phyloP scores from a whole-genome alignment of 2,329 filamentous ascomycete genomes.

The Metarhizium brunneum region DNA sequence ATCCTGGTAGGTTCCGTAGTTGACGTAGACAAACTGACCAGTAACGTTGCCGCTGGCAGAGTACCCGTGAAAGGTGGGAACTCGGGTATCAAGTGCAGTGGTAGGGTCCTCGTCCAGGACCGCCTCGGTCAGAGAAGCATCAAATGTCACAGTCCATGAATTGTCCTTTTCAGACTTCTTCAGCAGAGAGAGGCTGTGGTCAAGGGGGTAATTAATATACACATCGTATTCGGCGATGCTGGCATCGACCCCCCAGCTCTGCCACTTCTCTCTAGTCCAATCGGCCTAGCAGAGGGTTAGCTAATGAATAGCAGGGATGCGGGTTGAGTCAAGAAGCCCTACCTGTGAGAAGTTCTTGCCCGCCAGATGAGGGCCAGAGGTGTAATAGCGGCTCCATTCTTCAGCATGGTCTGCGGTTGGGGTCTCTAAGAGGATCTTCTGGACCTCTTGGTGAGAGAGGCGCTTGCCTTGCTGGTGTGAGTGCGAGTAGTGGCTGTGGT shows the following conservation, averaged over 20 bases:
- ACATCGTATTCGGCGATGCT: slow-evolving; percentile 63
- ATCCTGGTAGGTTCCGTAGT: slow-evolving; percentile 81
- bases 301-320: not conserved
- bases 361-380: slow-evolving; percentile 64
- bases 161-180: slow-evolving; percentile 28
- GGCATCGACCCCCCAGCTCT: slow-evolving; percentile 58
- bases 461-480: slow-evolving; percentile 16
- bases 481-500: slow-evolving; percentile 18
- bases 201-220: slow-evolving; percentile 69
- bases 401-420: slow-evolving; percentile 47
- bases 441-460: slow-evolving; percentile 39
- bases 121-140: slow-evolving; percentile 77
- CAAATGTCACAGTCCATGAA: slow-evolving; percentile 57
- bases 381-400: slow-evolving; percentile 74
- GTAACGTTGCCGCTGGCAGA: slow-evolving; percentile 90
- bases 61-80: slow-evolving; percentile 93
- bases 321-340: slow-evolving; percentile 1
- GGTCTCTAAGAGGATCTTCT: slow-evolving; percentile 46
- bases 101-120: slow-evolving; percentile 76
- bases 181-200: slow-evolving; percentile 59
- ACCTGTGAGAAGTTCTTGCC: slow-evolving; percentile 69
- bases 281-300: slow-evolving; percentile 38
- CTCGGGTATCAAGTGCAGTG: slow-evolving; percentile 57
- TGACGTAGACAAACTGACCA: slow-evolving; percentile 76
- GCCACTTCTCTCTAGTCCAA: slow-evolving; percentile 69